Base-by-base conservation (phyloP, 208 protist species). In the Balamuthia mandrillaris region DNA sequence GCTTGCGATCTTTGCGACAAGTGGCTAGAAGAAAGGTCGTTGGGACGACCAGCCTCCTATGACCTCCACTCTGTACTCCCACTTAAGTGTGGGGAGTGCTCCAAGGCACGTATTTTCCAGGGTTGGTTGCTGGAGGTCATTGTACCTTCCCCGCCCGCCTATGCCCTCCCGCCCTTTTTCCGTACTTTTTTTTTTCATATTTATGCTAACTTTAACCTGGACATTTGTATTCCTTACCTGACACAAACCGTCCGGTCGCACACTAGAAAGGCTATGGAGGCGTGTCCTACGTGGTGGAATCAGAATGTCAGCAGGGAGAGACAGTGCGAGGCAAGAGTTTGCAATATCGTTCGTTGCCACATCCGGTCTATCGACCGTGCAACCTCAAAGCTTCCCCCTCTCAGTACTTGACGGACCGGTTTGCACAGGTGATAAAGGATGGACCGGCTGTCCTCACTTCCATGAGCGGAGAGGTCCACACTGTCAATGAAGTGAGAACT, bases 231-330 rank as follows among this genome's bases (percentile, higher is more conserved):
- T n/a, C n/a, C n/a, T n/a, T n/a, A n/a, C n/a, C n/a, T n/a, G n/a
- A n/a, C n/a, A 4, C 3, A 31, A 33, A 33, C 4, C 41, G 2
- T 2, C 60, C 31, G 7, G 14, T 39, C 33, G 18, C 27, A 14
- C 29, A 27, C 39, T 7, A 82, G 74, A 65, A 37, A 4, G 45
- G 39, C 21, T 65, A 82, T 29, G 74, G 74, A 10, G 74, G 74
- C 7, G 7, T 82, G 52, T 82, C 51, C 74, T 82, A 82, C 24
- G 74, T 82, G 45, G 74, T 82, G 35, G 54, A 82, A 42, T 37
- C 51, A 3, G 74, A 82, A 35, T 82, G 51, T 29, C 10, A 16
- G 51, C 74, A 82, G 39, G 74, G 74, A 16, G 49, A 66, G 51
- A 24, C 65, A 37, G 51, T 33, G 10, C 74, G 74, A 2, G 16